A percentile compares a stretch with the other conserved stretches of the same genome.
phyloP scores from a whole-genome alignment of 352 stramenopile species.

The Saprolegnia parasitica region DNA sequence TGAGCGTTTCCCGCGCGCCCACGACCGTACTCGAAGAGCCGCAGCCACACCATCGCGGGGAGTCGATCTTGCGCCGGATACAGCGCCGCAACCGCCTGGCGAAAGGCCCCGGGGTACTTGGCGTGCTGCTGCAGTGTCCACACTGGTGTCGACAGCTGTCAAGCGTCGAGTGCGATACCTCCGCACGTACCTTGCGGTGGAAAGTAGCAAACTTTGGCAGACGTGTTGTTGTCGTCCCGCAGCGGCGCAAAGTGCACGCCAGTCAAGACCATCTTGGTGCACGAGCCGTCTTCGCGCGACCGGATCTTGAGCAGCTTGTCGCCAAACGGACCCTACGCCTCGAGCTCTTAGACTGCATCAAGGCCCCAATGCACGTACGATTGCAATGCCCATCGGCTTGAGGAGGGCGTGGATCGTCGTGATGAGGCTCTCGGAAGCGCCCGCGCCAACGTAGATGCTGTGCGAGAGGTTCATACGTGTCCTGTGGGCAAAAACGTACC shows the following conservation, averaged over 20 bases:
- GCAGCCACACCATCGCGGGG: slow-evolving; percentile 15
- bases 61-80: neutral
- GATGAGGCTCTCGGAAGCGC: slow-evolving; percentile 21
- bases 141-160: neutral
- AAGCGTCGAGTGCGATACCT: neutral
- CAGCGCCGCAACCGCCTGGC: neutral
- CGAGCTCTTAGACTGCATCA: neutral
- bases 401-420: slow-evolving; percentile 14
- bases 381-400: slow-evolving; percentile 25
- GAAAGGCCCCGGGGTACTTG: slow-evolving; percentile 13
- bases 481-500: neutral
- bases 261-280: slow-evolving; percentile 13
- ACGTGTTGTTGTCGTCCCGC: slow-evolving; percentile 6
- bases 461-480: neutral
- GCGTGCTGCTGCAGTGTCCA: slow-evolving; percentile 11
- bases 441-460: slow-evolving; percentile 31
- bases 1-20: neutral
- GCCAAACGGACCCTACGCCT: slow-evolving; percentile 19
- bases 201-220: slow-evolving; percentile 18
- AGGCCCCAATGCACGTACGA: neutral
- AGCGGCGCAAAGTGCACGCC: slow-evolving; percentile 21
- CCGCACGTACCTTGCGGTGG: slow-evolving; percentile 18
- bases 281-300: slow-evolving; percentile 13
- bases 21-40: slow-evolving; percentile 18
- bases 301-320: slow-evolving; percentile 24